Evolutionary conservation across 805 yeast species (phyloP).

Genomic region (Kodamaea neixiangensis): DNA sequence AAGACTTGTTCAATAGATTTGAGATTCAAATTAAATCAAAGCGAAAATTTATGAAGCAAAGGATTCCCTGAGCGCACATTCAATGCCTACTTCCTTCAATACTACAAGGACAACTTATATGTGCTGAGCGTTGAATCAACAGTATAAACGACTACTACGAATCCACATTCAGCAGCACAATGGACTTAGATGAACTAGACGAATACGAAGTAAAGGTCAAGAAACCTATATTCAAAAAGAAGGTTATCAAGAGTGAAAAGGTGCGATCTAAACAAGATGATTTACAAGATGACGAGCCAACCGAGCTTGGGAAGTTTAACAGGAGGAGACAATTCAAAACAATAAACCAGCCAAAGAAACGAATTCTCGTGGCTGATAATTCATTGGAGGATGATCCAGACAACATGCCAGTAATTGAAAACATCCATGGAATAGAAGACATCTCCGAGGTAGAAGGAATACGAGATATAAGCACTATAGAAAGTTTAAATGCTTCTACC

Average conservation of each 20-base stretch:
- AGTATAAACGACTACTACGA: too few relatives aligned
- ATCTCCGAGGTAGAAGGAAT: background rate
- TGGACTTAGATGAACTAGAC: conserved; percentile 23
- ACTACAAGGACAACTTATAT: too few relatives aligned
- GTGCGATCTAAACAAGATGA: background rate
- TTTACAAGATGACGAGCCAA: background rate
- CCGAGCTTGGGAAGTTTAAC: background rate
- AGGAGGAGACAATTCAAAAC: conserved; percentile 1
- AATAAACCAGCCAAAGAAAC: background rate
- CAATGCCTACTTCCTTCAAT: too few relatives aligned
- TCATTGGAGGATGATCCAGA: conserved; percentile 5
- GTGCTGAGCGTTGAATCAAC: too few relatives aligned
- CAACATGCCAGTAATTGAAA: background rate
- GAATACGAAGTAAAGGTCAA: conserved; percentile 6
- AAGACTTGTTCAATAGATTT: background rate
- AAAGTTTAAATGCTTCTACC: background rate
- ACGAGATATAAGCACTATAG: background rate
- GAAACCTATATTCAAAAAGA: conserved; percentile 15
- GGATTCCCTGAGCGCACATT: too few relatives aligned
- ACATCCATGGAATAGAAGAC: background rate
- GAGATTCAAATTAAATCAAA: background rate
- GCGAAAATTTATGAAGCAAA: too few relatives aligned
- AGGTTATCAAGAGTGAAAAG: conserved; percentile 11
- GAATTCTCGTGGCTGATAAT: background rate
- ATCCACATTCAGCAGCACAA: too few relatives aligned